These are phyloP conservation scores for Grigorovia jiainica DNA, from an alignment of 805 yeast genomes.

Conservation along the genomic window DNA sequence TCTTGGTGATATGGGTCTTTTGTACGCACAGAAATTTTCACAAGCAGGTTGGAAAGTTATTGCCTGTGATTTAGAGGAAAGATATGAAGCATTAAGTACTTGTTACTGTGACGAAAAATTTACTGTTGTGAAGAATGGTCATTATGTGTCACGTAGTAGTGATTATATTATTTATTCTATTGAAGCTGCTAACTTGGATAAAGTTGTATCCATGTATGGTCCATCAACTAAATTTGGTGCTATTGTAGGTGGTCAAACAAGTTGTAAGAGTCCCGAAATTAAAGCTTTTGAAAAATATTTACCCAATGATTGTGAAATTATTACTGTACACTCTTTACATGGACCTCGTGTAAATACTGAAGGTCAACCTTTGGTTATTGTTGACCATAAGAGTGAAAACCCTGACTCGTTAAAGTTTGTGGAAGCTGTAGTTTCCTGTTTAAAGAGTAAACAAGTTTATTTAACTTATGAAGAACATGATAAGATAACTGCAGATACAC, in stretches of 20 bases:
- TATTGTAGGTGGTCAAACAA: slow-evolving; percentile 96
- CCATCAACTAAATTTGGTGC: slow-evolving; percentile 83
- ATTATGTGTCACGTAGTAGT: slow-evolving; percentile 65
- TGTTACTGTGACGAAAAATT: slow-evolving; percentile 38
- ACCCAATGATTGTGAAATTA: slow-evolving; percentile 74
- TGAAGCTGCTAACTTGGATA: slow-evolving; percentile 76
- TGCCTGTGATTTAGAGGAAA: slow-evolving; percentile 77
- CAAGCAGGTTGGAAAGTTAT: slow-evolving; percentile 83
- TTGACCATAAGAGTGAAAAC: slow-evolving; percentile 55
- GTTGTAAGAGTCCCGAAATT: slow-evolving; percentile 88
- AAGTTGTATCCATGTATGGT: slow-evolving; percentile 68
- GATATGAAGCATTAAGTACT: slow-evolving; percentile 36
- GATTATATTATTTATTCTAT: slow-evolving; percentile 87
- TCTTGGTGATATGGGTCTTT: slow-evolving; percentile 90
- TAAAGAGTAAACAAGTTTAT: slow-evolving; percentile 67
- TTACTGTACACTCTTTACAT: slow-evolving; percentile 85
- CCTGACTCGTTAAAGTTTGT: slow-evolving; percentile 52
- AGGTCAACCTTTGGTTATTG: slow-evolving; percentile 88
- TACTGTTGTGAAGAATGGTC: slow-evolving; percentile 66
- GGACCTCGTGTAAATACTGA: slow-evolving; percentile 85
- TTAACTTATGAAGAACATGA: slow-evolving; percentile 87
- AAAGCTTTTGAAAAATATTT: slow-evolving; percentile 67
- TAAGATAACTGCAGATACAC: slow-evolving; percentile 93
- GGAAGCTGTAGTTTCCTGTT: slow-evolving; percentile 54
- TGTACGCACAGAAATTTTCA: slow-evolving; percentile 72